Conservation (phyloP, 2,329 filamentous ascomycete genomes). For the Fusarium sp. region DNA sequence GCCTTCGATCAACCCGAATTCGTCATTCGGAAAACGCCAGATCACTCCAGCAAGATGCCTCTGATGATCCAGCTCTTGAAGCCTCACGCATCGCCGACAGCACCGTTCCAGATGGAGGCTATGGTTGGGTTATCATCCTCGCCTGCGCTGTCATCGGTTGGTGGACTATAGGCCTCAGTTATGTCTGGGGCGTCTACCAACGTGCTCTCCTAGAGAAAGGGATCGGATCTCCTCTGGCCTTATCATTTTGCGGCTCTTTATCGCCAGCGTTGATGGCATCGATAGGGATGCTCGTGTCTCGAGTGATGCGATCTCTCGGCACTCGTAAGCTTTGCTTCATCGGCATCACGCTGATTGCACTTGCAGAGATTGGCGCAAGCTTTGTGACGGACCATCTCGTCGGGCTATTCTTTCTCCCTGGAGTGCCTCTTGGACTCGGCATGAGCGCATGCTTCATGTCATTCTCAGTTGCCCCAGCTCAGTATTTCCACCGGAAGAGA, state of each 20-base stretch:
- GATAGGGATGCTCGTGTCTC: slow-evolving; percentile 21
- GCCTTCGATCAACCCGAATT: slow-evolving; percentile 18
- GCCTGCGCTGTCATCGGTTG: slow-evolving; percentile 46
- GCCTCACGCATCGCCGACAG: slow-evolving; percentile 37
- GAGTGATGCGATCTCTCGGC: slow-evolving; percentile 22
- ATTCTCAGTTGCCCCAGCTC: slow-evolving; percentile 48
- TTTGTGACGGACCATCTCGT: slow-evolving; percentile 39
- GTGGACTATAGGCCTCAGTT: slow-evolving; percentile 68
- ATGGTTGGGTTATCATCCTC: slow-evolving; percentile 43
- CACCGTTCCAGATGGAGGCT: slow-evolving; percentile 43
- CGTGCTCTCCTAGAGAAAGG: slow-evolving; percentile 62
- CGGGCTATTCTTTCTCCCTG: slow-evolving; percentile 45
- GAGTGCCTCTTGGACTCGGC: slow-evolving; percentile 40
- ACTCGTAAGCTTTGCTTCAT: slow-evolving; percentile 23
- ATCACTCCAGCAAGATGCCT: not conserved
- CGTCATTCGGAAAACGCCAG: not conserved
- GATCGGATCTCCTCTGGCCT: slow-evolving; percentile 59
- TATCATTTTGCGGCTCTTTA: slow-evolving; percentile 69
- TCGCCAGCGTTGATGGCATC: slow-evolving; percentile 38
- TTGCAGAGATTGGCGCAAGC: slow-evolving; percentile 25
- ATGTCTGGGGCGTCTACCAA: slow-evolving; percentile 72
- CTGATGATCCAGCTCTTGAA: slow-evolving; percentile 34
- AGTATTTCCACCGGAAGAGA: slow-evolving; percentile 66
- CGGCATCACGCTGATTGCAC: slow-evolving; percentile 2
- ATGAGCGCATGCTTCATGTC: slow-evolving; percentile 47